Evolutionary conservation across 2,329 filamentous ascomycete species (phyloP), one percentile per base, ranked within the genome.

Genomic region (Diaporthe batatas): DNA sequence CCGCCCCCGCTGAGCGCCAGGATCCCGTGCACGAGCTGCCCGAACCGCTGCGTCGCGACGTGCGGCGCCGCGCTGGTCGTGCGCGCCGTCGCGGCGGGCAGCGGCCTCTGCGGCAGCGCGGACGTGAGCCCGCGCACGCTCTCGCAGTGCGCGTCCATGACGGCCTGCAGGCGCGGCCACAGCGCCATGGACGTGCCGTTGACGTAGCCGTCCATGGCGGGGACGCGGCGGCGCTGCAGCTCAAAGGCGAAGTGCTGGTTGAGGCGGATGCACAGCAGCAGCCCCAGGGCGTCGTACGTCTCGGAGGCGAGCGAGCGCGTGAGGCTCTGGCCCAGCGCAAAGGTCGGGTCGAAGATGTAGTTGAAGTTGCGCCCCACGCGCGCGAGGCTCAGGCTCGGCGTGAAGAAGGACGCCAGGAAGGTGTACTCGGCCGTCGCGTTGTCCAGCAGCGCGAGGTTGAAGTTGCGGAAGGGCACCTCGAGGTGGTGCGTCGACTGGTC

Each of bases 161-260:
- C 91, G 72, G 94, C 90, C 82, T 99, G 97, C 78, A 99, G 93
- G 34, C 96, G 92, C 10, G 96, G 96, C 96, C 96, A 99, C 7
- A 99, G 89, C 3, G 96, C 90, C 94, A 99, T 99, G 79, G 93
- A 95, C 6, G 94, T 97, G 58, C 91, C 95, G 81, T 99, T 99
- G 80, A 98, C 92, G 80, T 99, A 99, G 51, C 91, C 89, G 79
- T 99, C 96, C 2, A 94, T 91, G 6, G 94, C 92, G 0, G 96
- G 96, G 0, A 98, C 91, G 80, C 97, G 96, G 70, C 96, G 91
- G 14, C 96, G 90, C 82, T 99, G 96, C 44, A 98, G 88, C 82
- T 97, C 94, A 80, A 99, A 99, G 21, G 96, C 95, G 73, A 96
- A 92, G 77, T 96, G 94, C 80, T 98, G 96, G 77, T 97, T 99